Evolutionary conservation across 2,329 filamentous ascomycete species (phyloP).

Genomic region (Anisogramma anomala): DNA sequence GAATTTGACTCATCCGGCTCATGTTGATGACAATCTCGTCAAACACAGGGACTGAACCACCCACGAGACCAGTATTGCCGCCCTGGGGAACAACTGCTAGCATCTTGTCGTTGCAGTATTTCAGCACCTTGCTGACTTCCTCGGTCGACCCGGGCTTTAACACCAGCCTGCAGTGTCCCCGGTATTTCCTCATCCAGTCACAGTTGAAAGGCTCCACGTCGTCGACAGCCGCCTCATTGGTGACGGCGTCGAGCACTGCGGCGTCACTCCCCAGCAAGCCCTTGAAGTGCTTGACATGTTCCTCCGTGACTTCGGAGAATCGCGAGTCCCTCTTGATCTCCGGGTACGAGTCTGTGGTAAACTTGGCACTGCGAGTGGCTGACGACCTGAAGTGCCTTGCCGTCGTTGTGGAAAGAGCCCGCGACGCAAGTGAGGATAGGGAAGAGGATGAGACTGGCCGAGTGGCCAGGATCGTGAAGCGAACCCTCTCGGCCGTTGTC

Average conservation of each 20-base stretch:
- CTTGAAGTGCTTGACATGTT: conserved; percentile 77
- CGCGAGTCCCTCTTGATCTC: conserved; percentile 66
- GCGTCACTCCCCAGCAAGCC: conserved; percentile 66
- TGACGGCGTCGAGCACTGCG: conserved; percentile 76
- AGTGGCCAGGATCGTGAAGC: conserved; percentile 1
- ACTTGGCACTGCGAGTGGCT: conserved; percentile 34
- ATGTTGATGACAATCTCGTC: conserved; percentile 95
- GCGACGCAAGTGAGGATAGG: conserved; percentile 8
- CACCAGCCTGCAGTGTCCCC: conserved; percentile 77
- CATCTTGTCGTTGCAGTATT: conserved; percentile 88
- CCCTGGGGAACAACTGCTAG: conserved; percentile 94
- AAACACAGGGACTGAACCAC: conserved; percentile 91
- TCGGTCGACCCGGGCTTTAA: conserved; percentile 75
- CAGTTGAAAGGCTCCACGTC: conserved; percentile 89
- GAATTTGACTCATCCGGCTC: conserved; percentile 79
- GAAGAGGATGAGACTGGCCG: conserved; percentile 6
- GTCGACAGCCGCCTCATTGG: conserved; percentile 53
- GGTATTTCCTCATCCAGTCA: conserved; percentile 99
- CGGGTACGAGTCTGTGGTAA: conserved; percentile 80
- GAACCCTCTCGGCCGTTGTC: conserved; percentile 7
- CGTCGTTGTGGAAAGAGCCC: conserved; percentile 19
- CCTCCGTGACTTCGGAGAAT: conserved; percentile 60
- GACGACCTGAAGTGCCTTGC: conserved; percentile 20
- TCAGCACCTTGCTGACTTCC: conserved; percentile 80
- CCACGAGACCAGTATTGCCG: conserved; percentile 91